phyloP scores from a whole-genome alignment of 352 stramenopile genomes.

The Paralagenidium karlingii region DNA sequence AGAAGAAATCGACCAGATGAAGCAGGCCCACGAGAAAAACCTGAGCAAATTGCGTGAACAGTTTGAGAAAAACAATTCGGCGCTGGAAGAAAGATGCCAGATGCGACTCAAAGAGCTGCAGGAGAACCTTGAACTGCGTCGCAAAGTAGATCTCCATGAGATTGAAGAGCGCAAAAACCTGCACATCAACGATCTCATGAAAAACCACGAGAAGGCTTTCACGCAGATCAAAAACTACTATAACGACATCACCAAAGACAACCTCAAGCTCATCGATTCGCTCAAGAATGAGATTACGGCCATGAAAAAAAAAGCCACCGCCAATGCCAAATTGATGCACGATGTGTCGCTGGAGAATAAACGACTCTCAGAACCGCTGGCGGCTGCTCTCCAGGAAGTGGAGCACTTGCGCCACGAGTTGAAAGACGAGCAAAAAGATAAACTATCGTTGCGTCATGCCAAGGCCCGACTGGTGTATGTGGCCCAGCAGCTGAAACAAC shows the following conservation, averaged over 20 bases:
- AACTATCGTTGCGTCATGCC: constrained; percentile 81
- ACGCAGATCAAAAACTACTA: constrained; percentile 94
- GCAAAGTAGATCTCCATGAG: constrained; percentile 90
- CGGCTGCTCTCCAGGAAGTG: constrained; percentile 78
- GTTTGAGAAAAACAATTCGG: constrained; percentile 80
- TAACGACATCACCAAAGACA: constrained; percentile 93
- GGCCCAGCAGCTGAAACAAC: constrained; percentile 46
- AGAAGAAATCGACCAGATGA: constrained; percentile 82
- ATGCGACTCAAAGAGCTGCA: constrained; percentile 51
- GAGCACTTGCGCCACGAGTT: constrained; percentile 80
- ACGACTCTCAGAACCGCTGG: constrained; percentile 79
- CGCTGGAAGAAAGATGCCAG: constrained; percentile 65
- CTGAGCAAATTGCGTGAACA: constrained; percentile 84
- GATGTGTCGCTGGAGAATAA: constrained; percentile 91
- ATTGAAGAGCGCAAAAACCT: constrained; percentile 92
- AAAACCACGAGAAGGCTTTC: constrained; percentile 89
- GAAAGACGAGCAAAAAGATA: constrained; percentile 88
- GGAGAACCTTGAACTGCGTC: constrained; percentile 80
- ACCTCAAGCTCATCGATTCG: constrained; percentile 85
- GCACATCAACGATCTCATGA: constrained; percentile 93
- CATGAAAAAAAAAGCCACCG: constrained; percentile 87
- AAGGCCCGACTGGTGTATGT: constrained; percentile 77
- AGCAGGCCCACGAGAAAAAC: constrained; percentile 88
- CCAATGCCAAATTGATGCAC: constrained; percentile 88
- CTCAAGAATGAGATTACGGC: constrained; percentile 88